Evolutionary conservation across 495 filamentous ascomycete species (phyloP), one percentile per base, ranked within the genome.

Genomic region (Aspergillus avenaceus): DNA sequence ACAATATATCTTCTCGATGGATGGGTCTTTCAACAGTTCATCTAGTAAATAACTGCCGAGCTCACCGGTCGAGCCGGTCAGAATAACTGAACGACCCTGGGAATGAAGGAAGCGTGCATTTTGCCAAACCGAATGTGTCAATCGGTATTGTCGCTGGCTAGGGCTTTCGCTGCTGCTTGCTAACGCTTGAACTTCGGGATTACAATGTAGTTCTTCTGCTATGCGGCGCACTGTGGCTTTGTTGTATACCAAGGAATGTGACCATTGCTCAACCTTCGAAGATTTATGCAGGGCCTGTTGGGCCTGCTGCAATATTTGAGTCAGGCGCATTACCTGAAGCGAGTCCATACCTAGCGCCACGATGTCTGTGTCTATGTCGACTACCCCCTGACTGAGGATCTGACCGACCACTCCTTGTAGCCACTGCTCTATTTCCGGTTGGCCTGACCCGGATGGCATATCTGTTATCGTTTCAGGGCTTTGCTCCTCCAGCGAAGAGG

Each of bases 11-110:
- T 66, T 49, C 0, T 43, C 12, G 26, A 76, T 52, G 2, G 14
- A 11, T 3, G 43, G 38, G 16, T 54, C 28, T 1, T 8, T 8
- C 3, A 74, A 24, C 0, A 75, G 55, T 3, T 21, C 21, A 9
- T 59, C 23, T 7, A 77, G 55, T 11, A 77, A 14, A 42, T 71
- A 63, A 6, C 28, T 64, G 9, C 73, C 74, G 0, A 75, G 29
- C 5, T 59, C 45, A 0, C 73, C 73, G 0, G 69, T 76, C 3
- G 71, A 75, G 2, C 74, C 74, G 3, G 73, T 75, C 1, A 77
- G 52, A 18, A 47, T 24, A 23, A 69, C 43, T 2, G 28, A 8
- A 71, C 52, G 6, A 16, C 59, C 19, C 4, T 23, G 9, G 40
- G 25, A 8, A n/a, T n/a, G n/a, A n/a, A n/a, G n/a, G n/a, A n/a